Evolutionary conservation across 345 rosid species (phyloP).

Genomic region (Sonneratia caseolaris): DNA sequence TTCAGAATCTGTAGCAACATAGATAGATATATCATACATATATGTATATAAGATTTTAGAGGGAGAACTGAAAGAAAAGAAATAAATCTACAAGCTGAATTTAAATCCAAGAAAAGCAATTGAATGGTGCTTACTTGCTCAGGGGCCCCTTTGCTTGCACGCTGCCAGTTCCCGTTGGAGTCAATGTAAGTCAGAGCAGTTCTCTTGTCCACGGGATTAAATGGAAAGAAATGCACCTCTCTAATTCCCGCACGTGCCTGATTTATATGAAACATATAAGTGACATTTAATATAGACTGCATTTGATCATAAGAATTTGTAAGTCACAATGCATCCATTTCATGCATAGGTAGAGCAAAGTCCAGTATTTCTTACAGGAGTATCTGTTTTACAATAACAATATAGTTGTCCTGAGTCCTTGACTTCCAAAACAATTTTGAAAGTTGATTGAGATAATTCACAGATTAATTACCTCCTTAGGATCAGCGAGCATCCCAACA

Average conservation of each 20-base stretch:
- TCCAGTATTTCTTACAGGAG: background rate
- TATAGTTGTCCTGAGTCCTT: background rate
- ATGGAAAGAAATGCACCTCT: slow-evolving; percentile 75
- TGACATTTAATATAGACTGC: background rate
- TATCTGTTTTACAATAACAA: background rate
- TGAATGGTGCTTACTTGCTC: slow-evolving; percentile 44
- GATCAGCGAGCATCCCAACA: slow-evolving; percentile 82
- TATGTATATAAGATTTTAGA: background rate
- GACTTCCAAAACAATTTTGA: background rate
- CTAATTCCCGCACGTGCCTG: slow-evolving; percentile 72
- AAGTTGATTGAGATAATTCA: slow-evolving; percentile 8
- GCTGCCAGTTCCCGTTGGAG: slow-evolving; percentile 57
- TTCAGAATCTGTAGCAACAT: slow-evolving; percentile 36
- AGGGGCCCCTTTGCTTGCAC: slow-evolving; percentile 92
- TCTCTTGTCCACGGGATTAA: slow-evolving; percentile 77
- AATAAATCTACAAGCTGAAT: background rate
- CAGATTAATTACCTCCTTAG: slow-evolving; percentile 51
- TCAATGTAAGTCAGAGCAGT: slow-evolving; percentile 75
- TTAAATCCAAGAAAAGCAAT: background rate
- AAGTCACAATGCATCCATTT: too few species aligned
- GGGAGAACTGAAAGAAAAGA: background rate
- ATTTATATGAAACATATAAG: background rate
- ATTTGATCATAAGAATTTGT: too few species aligned
- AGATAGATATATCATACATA: too few species aligned
- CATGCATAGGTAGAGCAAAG: background rate